Evolutionary conservation across 1,284 basidiomycete genomes (phyloP).

Genomic region (Meira miltonrushii): DNA sequence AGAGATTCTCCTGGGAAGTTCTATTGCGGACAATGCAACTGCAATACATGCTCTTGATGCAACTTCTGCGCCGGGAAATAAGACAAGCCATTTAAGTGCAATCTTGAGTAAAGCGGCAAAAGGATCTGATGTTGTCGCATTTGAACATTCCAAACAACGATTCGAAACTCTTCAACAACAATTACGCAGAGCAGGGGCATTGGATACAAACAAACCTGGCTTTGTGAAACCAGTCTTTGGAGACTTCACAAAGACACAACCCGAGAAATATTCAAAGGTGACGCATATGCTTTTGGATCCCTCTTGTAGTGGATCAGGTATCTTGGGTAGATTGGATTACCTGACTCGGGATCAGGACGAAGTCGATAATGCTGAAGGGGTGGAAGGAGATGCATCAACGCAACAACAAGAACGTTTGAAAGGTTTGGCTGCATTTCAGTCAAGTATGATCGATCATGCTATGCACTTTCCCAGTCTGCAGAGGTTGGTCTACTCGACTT

Average conservation of each 20-base stretch:
- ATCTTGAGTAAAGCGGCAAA: slow-evolving; percentile 52
- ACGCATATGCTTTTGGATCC: slow-evolving; percentile 48
- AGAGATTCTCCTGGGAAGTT: slow-evolving; percentile 56
- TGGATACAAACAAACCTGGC: not conserved
- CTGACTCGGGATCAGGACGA: slow-evolving; percentile 10
- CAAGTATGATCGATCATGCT: slow-evolving; percentile 88
- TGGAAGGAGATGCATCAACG: not conserved
- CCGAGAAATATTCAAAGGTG: slow-evolving; percentile 15
- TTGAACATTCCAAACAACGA: slow-evolving; percentile 34
- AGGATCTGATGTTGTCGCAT: slow-evolving; percentile 24
- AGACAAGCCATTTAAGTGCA: slow-evolving; percentile 87
- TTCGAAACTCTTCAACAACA: slow-evolving; percentile 22
- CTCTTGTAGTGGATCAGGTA: slow-evolving; percentile 43
- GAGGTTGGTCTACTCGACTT: slow-evolving; percentile 91
- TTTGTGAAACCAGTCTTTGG: slow-evolving; percentile 16
- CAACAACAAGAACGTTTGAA: slow-evolving; percentile 12
- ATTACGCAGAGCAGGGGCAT: slow-evolving; percentile 20
- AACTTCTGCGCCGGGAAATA: slow-evolving; percentile 95
- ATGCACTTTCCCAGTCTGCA: slow-evolving; percentile 68
- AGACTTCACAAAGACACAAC: not conserved
- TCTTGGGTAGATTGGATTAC: slow-evolving; percentile 45
- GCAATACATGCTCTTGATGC: slow-evolving; percentile 67
- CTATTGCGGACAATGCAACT: slow-evolving; percentile 1
- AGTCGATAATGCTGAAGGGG: not conserved
- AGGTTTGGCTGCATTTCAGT: slow-evolving; percentile 58